A percentile compares a stretch with the other conserved stretches of the same genome.
Evolutionary conservation across 2,329 filamentous ascomycete genomes (phyloP).

Genomic region (Calonectria naviculata): DNA sequence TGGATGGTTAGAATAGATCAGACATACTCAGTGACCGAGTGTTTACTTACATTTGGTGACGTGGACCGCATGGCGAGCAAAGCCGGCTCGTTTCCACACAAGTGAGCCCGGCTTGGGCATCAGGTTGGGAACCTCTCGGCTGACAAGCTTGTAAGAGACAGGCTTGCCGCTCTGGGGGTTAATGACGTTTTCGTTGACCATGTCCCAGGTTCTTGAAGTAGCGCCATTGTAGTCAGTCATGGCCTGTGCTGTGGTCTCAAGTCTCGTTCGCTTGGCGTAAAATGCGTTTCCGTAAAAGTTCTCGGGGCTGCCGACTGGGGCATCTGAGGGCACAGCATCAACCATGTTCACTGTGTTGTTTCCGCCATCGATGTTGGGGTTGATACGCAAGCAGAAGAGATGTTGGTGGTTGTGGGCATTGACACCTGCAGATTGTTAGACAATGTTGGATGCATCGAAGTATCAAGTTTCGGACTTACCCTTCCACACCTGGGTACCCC

Average conservation of each 20-base stretch:
- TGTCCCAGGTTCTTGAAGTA: conserved; percentile 89
- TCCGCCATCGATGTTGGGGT: conserved; percentile 87
- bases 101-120: conserved; percentile 84
- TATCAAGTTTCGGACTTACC: conserved; percentile 43
- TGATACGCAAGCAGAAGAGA: conserved; percentile 89
- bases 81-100: conserved; percentile 91
- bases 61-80: conserved; percentile 87
- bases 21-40: no score
- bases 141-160: conserved; percentile 89
- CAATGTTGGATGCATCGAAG: background rate
- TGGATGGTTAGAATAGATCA: background rate
- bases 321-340: conserved; percentile 78
- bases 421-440: conserved; percentile 49
- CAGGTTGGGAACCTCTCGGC: conserved; percentile 81
- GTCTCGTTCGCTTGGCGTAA: conserved; percentile 85
- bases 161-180: conserved; percentile 90
- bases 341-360: conserved; percentile 88
- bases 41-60: conserved; percentile 82
- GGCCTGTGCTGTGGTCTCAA: conserved; percentile 74
- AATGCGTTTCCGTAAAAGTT: conserved; percentile 95
- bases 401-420: conserved; percentile 98
- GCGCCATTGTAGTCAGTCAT: conserved; percentile 84
- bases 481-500: conserved; percentile 90
- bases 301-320: conserved; percentile 80
- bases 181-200: conserved; percentile 84